Evolutionary conservation across 2,329 filamentous ascomycete genomes (phyloP).

Genomic region (Cordyceps fumosorosea): DNA sequence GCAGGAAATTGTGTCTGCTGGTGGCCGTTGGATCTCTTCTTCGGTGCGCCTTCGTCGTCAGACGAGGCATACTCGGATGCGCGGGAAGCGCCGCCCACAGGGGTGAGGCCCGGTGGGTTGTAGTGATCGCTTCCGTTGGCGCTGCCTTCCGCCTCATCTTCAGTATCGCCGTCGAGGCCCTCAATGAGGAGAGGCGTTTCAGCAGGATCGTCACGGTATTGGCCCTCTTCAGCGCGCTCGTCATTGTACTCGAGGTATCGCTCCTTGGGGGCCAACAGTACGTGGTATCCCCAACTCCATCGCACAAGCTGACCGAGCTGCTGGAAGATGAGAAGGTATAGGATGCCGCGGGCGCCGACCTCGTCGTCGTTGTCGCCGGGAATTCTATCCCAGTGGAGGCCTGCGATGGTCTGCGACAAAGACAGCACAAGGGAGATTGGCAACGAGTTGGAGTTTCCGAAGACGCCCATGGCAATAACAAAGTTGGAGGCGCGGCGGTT

Average conservation of each 20-base stretch:
- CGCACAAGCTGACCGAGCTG: constrained; percentile 90
- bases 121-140: constrained; percentile 32
- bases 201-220: constrained; percentile 47
- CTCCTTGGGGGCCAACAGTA: constrained; percentile 80
- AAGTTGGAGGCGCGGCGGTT: constrained; percentile 85
- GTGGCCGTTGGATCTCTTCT: constrained; percentile 23
- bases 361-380: constrained; percentile 88
- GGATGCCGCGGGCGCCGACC: constrained; percentile 84
- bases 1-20: constrained; percentile 49
- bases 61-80: constrained; percentile 44
- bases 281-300: constrained; percentile 98
- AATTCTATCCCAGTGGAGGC: constrained; percentile 88
- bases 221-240: constrained; percentile 49
- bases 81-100: constrained; percentile 42
- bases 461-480: constrained; percentile 92
- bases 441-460: constrained; percentile 96
- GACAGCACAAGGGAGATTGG: constrained; percentile 95
- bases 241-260: constrained; percentile 60
- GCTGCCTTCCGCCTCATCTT: constrained; percentile 23
- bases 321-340: constrained; percentile 96
- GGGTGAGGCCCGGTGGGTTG: constrained; percentile 50
- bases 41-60: constrained; percentile 35
- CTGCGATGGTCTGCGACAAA: constrained; percentile 82
- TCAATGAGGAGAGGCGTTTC: constrained; percentile 40
- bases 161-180: constrained; percentile 29